These are phyloP conservation scores for Suillus variegatus DNA, from an alignment of 768 basidiomycete genomes.

Conservation along the genomic window DNA sequence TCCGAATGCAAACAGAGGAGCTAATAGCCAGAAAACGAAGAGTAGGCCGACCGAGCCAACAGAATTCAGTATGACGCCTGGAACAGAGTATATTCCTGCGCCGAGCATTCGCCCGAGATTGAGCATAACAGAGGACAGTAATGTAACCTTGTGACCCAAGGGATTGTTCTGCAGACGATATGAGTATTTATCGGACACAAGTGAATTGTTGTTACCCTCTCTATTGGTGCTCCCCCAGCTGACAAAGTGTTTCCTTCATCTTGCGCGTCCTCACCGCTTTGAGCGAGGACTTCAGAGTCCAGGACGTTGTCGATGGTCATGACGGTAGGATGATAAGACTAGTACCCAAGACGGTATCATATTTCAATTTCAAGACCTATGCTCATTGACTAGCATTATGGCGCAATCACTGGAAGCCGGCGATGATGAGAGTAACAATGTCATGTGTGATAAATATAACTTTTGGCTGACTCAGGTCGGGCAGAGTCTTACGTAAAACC, in stretches of 20 bases:
- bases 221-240: slow-evolving; percentile 6
- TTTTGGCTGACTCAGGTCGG: too few species aligned
- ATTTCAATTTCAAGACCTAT: neutral
- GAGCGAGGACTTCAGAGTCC: neutral
- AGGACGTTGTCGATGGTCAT: neutral
- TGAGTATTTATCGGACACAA: neutral
- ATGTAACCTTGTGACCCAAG: slow-evolving; percentile 9
- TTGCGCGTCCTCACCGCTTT: neutral
- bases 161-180: slow-evolving; percentile 5
- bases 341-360: neutral
- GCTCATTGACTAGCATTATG: too few species aligned
- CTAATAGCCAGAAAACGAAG: slow-evolving; percentile 6
- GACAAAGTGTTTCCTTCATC: neutral
- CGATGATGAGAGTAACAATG: too few species aligned
- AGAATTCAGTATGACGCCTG: slow-evolving; percentile 8
- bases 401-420: too few species aligned
- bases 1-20: slow-evolving; percentile 8
- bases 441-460: too few species aligned
- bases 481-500: too few species aligned
- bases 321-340: neutral
- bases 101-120: slow-evolving; percentile 9
- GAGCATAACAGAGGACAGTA: slow-evolving; percentile 9
- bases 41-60: slow-evolving; percentile 9
- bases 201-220: slow-evolving; percentile 3
- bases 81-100: slow-evolving; percentile 10